Evolutionary conservation across 495 filamentous ascomycete genomes (phyloP).

Genomic region (Neurospora tetraspora): DNA sequence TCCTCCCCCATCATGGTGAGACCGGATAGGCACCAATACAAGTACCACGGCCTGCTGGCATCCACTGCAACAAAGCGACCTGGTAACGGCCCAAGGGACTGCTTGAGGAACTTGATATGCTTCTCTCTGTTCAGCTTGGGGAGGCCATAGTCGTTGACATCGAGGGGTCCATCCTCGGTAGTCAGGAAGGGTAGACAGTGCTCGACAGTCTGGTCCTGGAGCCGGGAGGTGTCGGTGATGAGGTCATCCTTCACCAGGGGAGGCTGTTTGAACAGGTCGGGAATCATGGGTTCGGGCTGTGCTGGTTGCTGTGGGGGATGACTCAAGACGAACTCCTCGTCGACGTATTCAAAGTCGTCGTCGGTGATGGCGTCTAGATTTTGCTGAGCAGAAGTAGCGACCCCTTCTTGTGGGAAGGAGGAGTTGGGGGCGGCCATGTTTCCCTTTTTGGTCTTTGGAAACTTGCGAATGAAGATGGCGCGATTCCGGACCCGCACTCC

Average conservation of each 20-base stretch:
- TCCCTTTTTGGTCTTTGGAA: not conserved
- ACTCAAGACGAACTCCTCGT: slow-evolving; percentile 12
- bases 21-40: slow-evolving; percentile 80
- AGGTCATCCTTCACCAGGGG: slow-evolving; percentile 59
- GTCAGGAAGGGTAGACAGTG: slow-evolving; percentile 62
- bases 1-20: slow-evolving; percentile 68
- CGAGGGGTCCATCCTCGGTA: slow-evolving; percentile 28
- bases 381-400: not conserved
- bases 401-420: not conserved
- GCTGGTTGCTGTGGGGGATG: not conserved
- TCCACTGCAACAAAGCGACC: slow-evolving; percentile 58
- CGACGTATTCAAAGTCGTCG: slow-evolving; percentile 8
- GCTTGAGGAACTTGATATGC: slow-evolving; percentile 69
- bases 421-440: not conserved
- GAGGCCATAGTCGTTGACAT: slow-evolving; percentile 58
- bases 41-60: slow-evolving; percentile 80
- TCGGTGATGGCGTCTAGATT: not conserved
- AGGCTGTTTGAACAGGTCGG: slow-evolving; percentile 52
- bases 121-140: slow-evolving; percentile 57
- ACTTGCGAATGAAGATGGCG: slow-evolving; percentile 3
- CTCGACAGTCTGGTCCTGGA: slow-evolving; percentile 56
- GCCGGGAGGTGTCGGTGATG: slow-evolving; percentile 53
- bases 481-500: slow-evolving; percentile 1
- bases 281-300: slow-evolving; percentile 32
- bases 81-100: slow-evolving; percentile 54